Evolutionary conservation across 805 yeast species (phyloP).

Genomic region (Scheffersomyces coipomensis): DNA sequence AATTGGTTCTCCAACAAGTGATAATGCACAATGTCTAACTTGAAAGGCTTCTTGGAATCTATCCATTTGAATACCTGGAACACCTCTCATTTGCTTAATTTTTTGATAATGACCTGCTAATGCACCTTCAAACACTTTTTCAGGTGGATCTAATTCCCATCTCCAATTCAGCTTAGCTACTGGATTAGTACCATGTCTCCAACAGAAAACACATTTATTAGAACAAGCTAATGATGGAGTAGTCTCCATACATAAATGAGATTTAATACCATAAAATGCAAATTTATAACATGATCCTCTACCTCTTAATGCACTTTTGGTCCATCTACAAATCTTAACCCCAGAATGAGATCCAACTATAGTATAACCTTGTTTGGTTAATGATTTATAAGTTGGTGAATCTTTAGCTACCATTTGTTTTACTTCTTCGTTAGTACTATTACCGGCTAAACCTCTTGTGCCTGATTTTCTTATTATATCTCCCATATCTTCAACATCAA

Average conservation of each 20-base stretch:
- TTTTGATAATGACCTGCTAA: constrained; percentile 85
- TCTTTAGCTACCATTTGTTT: constrained; percentile 89
- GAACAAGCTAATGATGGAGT: constrained; percentile 94
- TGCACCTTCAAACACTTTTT: constrained; percentile 80
- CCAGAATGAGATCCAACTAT: constrained; percentile 94
- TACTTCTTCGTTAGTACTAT: constrained; percentile 11
- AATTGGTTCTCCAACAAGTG: constrained; percentile 93
- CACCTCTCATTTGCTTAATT: constrained; percentile 92
- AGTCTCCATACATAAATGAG: constrained; percentile 94
- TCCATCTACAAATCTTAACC: constrained; percentile 94
- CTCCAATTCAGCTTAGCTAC: constrained; percentile 91
- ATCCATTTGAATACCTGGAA: constrained; percentile 89
- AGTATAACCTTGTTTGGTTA: constrained; percentile 91
- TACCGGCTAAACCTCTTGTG: constrained; percentile 10
- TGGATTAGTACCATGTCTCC: constrained; percentile 98
- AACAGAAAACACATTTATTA: constrained; percentile 92
- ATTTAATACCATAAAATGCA: constrained; percentile 86
- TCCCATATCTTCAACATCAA: constrained; percentile 91
- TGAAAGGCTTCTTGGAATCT: constrained; percentile 88
- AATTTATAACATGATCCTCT: constrained; percentile 92
- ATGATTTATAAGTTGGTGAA: constrained; percentile 83
- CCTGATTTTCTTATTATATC: constrained; percentile 45
- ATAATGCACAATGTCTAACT: constrained; percentile 88
- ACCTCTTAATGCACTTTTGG: constrained; percentile 89
- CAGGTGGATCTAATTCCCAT: constrained; percentile 93